A percentile compares a stretch with the other conserved stretches of the same genome.
phyloP scores from a whole-genome alignment of 306 rosid species.

The Fagus sylvatica region DNA sequence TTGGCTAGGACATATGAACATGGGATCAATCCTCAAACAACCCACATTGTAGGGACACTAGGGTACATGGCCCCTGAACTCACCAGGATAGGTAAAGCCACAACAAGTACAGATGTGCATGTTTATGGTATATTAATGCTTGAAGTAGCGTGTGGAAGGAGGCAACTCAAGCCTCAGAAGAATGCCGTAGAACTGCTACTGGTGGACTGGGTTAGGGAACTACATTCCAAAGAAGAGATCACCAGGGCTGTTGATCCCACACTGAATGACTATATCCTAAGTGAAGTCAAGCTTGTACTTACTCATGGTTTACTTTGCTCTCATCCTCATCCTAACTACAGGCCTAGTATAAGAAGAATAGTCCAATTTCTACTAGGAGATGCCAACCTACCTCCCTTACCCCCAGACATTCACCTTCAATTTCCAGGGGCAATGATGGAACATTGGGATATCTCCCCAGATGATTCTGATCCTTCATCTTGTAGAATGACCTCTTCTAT shows the following conservation, averaged over 20 bases:
- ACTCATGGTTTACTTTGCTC: conserved; percentile 38
- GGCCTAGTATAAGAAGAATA: conserved; percentile 37
- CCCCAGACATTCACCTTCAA: conserved; percentile 22
- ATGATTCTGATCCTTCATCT: conserved; percentile 13
- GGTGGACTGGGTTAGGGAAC: conserved; percentile 36
- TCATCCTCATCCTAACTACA: conserved; percentile 30
- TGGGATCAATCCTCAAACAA: conserved; percentile 30
- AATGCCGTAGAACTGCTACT: conserved; percentile 23
- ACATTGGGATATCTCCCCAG: neutral
- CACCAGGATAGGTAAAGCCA: conserved; percentile 40
- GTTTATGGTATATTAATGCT: conserved; percentile 31
- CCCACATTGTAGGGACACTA: conserved; percentile 32
- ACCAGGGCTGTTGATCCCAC: conserved; percentile 25
- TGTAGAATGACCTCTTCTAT: conserved; percentile 12
- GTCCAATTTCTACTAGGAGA: conserved; percentile 33
- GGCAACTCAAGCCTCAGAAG: conserved; percentile 29
- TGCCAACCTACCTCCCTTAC: conserved; percentile 17
- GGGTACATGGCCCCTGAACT: conserved; percentile 43
- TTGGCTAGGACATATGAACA: conserved; percentile 35
- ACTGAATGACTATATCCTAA: conserved; percentile 9
- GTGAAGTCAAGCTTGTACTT: conserved; percentile 33
- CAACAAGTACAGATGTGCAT: conserved; percentile 33
- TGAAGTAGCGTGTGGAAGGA: conserved; percentile 36
- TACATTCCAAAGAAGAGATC: conserved; percentile 17
- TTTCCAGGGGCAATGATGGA: conserved; percentile 10